Percentiles rank a stretch among this genome's conserved stretches.
phyloP scores from a whole-genome alignment of 768 basidiomycete genomes.

The Dentipellis fragilis region DNA sequence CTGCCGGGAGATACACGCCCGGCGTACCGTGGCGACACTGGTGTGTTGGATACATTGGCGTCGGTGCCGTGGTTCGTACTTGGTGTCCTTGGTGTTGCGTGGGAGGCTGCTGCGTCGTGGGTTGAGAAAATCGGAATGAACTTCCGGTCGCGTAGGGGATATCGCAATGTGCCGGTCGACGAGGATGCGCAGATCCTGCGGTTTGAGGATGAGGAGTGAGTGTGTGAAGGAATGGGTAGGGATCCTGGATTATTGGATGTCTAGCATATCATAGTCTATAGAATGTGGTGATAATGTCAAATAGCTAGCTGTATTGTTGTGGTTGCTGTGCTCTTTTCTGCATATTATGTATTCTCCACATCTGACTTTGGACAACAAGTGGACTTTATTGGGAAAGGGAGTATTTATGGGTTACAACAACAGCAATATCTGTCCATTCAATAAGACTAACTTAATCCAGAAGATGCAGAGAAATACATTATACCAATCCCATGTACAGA shows the following conservation, averaged over 20 bases:
- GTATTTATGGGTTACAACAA: background rate
- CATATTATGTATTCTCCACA: background rate
- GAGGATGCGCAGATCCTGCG: constrained; percentile 82
- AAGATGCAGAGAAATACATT: background rate
- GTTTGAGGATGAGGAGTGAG: constrained; percentile 67
- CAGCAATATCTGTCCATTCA: background rate
- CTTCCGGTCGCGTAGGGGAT: constrained; percentile 50
- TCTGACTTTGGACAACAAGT: background rate
- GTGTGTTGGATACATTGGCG: constrained; percentile 60
- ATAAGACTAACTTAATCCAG: background rate
- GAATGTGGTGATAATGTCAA: background rate
- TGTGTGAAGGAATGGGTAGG: background rate
- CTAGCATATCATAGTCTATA: background rate
- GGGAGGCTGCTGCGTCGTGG: constrained; percentile 49
- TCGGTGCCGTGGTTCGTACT: constrained; percentile 87
- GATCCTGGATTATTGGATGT: too few relatives aligned
- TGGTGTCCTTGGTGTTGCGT: constrained; percentile 66
- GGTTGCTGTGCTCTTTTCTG: background rate
- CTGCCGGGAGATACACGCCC: constrained; percentile 44
- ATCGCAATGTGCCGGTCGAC: constrained; percentile 64
- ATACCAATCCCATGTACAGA: too few relatives aligned
- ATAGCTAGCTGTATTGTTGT: background rate
- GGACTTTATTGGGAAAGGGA: background rate
- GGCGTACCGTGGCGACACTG: constrained; percentile 32
- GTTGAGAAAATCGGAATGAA: constrained; percentile 28